Evolutionary conservation across 306 rosid species (phyloP), one percentile per base, ranked within the genome.

Genomic region (Corylus avellana): DNA sequence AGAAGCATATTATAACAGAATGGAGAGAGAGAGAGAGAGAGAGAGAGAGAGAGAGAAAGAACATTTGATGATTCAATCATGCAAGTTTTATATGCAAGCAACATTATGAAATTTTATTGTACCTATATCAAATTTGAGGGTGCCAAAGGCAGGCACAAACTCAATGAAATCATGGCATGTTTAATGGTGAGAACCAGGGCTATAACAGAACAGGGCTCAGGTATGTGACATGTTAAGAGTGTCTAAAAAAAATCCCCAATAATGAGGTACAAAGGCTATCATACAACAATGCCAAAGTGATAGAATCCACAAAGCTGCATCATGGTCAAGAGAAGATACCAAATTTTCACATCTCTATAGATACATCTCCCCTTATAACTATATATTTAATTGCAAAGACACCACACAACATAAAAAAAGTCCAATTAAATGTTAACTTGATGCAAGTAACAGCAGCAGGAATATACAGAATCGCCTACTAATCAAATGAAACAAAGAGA

Each of bases 1-100:
- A 72, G 51, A 78, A 48, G 12, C 44, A 84, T 58, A 75, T 62
- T 57, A 80, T 6, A 39, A 55, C 55, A 80, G 47, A 37, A 46
- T 58, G 56, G 74, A 51, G 29, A 81, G 48, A 56, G 29, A 69
- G 53, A 13, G 37, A 81, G 17, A 16, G 44, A 27, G 16, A 72
- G 64, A 47, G 12, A 1, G 20, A 68, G 35, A 74, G 35, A 62
- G 13, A 18, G 20, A 20, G 56, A 7, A 13, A 48, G 14, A 42
- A 50, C 39, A 50, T 22, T 17, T 72, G 56, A 59, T 32, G 47
- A 84, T 69, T 11, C 49, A 61, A 78, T 39, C 69, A 61, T 39
- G 48, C 83, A 18, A 70, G 68, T 55, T 50, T 42, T 74, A 74
- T 53, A 22, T 48, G 75, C 20, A 71, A 69, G 44, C 11, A 76